Conservation (phyloP, 78 protist species). For the Emiliania huxleyi region DNA sequence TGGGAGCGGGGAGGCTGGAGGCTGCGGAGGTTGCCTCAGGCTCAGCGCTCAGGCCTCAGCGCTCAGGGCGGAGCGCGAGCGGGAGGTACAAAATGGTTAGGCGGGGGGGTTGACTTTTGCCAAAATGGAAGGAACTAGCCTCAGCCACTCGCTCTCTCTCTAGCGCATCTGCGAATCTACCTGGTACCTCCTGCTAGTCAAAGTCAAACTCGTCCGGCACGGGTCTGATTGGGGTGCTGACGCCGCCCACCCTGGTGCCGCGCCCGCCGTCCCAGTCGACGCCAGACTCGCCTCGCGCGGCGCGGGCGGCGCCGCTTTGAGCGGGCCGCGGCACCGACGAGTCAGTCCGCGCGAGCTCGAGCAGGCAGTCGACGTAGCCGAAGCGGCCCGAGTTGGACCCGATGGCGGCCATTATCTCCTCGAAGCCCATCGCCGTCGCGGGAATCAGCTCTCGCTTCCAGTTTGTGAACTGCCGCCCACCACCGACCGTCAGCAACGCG, state of each 20-base stretch:
- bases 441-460: not conserved
- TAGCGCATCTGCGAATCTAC: too few relatives aligned
- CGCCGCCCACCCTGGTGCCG: not conserved
- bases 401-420: not conserved
- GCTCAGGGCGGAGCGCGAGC: too few relatives aligned
- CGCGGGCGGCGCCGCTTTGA: not conserved
- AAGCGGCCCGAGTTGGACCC: not conserved
- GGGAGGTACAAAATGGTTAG: too few relatives aligned
- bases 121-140: too few relatives aligned
- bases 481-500: not conserved
- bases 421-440: not conserved
- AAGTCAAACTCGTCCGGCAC: not conserved
- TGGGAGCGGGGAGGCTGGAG: too few relatives aligned
- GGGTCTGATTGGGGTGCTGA: not conserved
- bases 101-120: too few relatives aligned
- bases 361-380: not conserved
- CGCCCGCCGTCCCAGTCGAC: not conserved
- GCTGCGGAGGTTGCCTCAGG: too few relatives aligned
- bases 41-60: too few relatives aligned
- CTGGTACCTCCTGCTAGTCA: too few relatives aligned
- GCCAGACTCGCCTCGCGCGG: not conserved
- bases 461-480: not conserved
- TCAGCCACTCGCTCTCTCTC: too few relatives aligned
- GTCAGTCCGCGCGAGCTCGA: not conserved
- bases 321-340: not conserved